Percentiles rank a stretch among this genome's conserved stretches.
These are phyloP conservation scores for Suillus cothurnatus DNA, from an alignment of 768 basidiomycete species.

Conservation along the genomic window DNA sequence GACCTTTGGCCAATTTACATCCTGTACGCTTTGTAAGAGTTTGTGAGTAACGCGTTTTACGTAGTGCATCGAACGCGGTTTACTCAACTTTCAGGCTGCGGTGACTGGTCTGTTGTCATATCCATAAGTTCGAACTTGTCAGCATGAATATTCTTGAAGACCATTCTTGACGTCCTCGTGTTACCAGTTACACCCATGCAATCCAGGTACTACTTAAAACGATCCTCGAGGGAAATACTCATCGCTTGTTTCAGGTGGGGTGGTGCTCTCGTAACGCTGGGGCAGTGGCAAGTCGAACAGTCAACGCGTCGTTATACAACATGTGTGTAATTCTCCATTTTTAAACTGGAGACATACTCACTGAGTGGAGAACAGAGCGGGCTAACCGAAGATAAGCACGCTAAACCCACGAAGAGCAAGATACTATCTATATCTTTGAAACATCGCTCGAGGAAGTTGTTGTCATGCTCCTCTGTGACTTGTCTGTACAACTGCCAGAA, in stretches of 20 bases:
- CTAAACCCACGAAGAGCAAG: conserved; percentile 22
- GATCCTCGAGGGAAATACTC: not conserved
- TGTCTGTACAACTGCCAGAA: conserved; percentile 16
- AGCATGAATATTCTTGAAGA: conserved; percentile 8
- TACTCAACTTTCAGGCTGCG: conserved; percentile 34
- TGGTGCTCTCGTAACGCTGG: conserved; percentile 66
- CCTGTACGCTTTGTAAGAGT: conserved; percentile 38
- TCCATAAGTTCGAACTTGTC: conserved; percentile 33
- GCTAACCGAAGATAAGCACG: not conserved
- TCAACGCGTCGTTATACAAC: conserved; percentile 62
- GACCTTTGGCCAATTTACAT: conserved; percentile 71
- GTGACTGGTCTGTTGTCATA: conserved; percentile 47
- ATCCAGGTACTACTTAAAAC: conserved; percentile 38
- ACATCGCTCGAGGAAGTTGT: conserved; percentile 17
- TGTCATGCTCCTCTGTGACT: conserved; percentile 19
- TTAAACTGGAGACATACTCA: not conserved
- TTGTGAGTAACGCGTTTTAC: conserved; percentile 35
- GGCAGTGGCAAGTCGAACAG: conserved; percentile 59
- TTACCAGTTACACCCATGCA: conserved; percentile 46
- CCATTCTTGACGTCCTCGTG: conserved; percentile 13
- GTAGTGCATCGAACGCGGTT: not conserved
- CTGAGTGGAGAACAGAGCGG: conserved; percentile 3
- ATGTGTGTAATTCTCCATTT: conserved; percentile 35
- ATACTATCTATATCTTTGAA: conserved; percentile 19
- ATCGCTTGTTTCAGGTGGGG: conserved; percentile 36